Evolutionary conservation across 352 stramenopile species (phyloP), one percentile per base, ranked within the genome.

Genomic region (Globisporangium uncinulatum): DNA sequence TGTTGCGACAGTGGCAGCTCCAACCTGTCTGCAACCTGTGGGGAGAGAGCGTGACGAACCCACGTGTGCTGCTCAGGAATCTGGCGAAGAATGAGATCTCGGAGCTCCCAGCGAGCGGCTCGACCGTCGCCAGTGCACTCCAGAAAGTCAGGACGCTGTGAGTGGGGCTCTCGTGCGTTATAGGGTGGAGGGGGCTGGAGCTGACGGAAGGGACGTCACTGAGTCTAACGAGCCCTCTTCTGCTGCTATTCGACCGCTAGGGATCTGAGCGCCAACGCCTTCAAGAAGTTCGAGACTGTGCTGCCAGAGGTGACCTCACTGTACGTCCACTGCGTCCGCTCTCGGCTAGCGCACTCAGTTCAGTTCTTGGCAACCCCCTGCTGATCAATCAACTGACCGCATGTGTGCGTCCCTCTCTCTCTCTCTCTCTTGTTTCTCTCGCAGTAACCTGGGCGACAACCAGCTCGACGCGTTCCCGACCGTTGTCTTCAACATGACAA

Each of bases 401-500:
- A 13, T 45, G 8, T 45, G 13, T n/a, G 10, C 6, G 19, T 51
- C 15, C 42, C 34, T 20, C 20, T 32, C 20, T 48, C 15, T 45
- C 34, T 20, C 20, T 32, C 20, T 48, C 15, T 52, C 0, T 15
- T 29, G 24, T 29, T 29, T 29, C 1, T 53, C 4, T 17, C 34
- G 4, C 50, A 88, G 78, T 39, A 65, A 82, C 50, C 47, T 91
- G 45, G 71, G 68, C 4, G 36, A 66, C 61, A 91, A 91, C 43
- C 63, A 65, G 20, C 48, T 91, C 57, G 79, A 70, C 0, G 69
- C 63, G 10, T 91, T 91, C 56, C 68, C 75, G 14, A 67, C 55
- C 6, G 62, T 52, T 3, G 71, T 91, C 9, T 91, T 89, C 66
- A 81, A 83, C 56, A 87, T 89, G 76, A 70, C 69, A 11, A 79